These are phyloP conservation scores for Eucalyptus sp. DNA, from an alignment of 345 rosid species.

Conservation along the genomic window DNA sequence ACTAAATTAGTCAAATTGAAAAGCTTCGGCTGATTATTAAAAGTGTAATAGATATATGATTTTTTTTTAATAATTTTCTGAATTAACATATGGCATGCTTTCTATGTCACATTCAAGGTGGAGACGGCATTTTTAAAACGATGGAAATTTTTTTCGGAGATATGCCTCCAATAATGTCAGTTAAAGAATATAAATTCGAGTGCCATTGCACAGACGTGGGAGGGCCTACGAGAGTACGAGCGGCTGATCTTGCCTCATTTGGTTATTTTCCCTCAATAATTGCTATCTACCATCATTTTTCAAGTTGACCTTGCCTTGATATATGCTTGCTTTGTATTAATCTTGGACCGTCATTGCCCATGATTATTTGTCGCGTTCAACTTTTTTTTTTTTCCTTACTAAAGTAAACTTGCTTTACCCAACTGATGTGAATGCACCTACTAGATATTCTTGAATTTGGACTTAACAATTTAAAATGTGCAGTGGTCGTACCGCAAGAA, in stretches of 20 bases:
- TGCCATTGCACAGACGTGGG: neutral
- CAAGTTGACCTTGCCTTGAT: neutral
- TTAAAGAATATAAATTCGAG: neutral
- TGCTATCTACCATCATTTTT: neutral
- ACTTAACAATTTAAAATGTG: neutral
- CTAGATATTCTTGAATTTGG: neutral
- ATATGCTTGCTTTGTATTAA: neutral
- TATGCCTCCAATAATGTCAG: neutral
- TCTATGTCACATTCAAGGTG: neutral
- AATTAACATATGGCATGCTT: neutral
- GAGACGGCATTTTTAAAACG: neutral
- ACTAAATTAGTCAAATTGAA: neutral
- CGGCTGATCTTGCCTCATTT: neutral
- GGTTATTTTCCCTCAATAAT: neutral
- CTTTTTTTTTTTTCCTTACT: neutral
- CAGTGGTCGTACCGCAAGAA: accelerated
- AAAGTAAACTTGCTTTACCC: neutral
- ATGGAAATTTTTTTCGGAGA: neutral
- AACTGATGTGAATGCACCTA: neutral
- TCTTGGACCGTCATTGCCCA: neutral
- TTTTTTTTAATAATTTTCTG: neutral
- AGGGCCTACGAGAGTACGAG: neutral
- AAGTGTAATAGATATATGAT: too few relatives aligned
- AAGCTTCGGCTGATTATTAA: accelerated
- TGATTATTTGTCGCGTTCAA: neutral